Conservation (phyloP, 345 rosid species). For the Bruguiera gymnorhiza region DNA sequence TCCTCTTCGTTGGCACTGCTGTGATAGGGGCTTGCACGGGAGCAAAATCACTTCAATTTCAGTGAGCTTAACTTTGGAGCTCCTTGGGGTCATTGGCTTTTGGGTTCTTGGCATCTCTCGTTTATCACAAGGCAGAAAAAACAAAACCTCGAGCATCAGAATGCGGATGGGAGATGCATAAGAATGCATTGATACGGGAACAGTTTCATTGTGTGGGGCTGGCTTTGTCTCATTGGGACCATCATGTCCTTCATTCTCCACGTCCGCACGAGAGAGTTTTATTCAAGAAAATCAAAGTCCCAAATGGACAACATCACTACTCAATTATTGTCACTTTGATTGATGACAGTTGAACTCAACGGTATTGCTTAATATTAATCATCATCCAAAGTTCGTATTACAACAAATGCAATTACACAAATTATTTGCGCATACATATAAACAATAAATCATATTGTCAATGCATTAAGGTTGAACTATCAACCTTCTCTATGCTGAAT, state of each 20-base stretch:
- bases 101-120: constrained; percentile 66
- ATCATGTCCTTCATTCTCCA: constrained; percentile 45
- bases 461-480: too few species aligned
- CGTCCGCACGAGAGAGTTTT: constrained; percentile 53
- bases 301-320: too few species aligned
- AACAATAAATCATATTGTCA: too few species aligned
- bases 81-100: constrained; percentile 82
- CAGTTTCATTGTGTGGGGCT: constrained; percentile 69
- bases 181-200: constrained; percentile 58
- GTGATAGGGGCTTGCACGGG: constrained; percentile 64
- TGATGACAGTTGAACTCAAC: too few species aligned
- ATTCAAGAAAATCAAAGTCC: constrained; percentile 7
- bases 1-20: constrained; percentile 65
- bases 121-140: constrained; percentile 43
- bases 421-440: too few species aligned
- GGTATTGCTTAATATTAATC: too few species aligned
- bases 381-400: too few species aligned
- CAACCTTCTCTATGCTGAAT: too few species aligned
- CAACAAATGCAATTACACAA: too few species aligned
- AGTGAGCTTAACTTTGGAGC: constrained; percentile 58
- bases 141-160: too few species aligned
- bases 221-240: constrained; percentile 53
- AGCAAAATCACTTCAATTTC: constrained; percentile 64
- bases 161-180: constrained; percentile 45
- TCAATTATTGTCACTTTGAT: too few species aligned